Percentiles rank a stretch among this genome's conserved stretches.
Conservation (phyloP, 2,329 filamentous ascomycete genomes). For the Sordariomycetes sp. region DNA sequence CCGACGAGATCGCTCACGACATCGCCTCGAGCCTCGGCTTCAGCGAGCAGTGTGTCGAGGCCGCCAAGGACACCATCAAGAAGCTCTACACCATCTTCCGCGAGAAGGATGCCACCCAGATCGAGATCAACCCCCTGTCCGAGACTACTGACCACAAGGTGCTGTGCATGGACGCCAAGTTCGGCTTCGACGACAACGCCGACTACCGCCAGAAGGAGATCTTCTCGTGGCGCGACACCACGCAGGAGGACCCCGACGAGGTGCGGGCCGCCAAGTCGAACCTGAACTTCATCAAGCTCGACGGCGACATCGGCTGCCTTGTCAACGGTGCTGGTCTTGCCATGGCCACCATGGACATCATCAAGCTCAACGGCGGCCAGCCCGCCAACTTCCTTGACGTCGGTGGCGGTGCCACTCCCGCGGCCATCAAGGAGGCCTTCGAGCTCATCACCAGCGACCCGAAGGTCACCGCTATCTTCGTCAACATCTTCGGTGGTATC, state of each 20-base stretch:
- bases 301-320: constrained; percentile 97
- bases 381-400: constrained; percentile 99
- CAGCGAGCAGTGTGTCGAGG: constrained; percentile 93
- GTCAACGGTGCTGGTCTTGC: constrained; percentile 98
- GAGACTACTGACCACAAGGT: constrained; percentile 98
- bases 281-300: constrained; percentile 99
- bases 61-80: constrained; percentile 92
- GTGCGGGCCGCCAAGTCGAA: constrained; percentile 90
- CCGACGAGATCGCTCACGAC: constrained; percentile 83
- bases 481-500: constrained; percentile 99
- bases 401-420: constrained; percentile 90
- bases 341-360: constrained; percentile 99
- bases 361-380: constrained; percentile 95
- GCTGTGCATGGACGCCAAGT: constrained; percentile 98
- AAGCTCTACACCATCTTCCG: constrained; percentile 98
- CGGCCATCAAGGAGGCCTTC: constrained; percentile 94
- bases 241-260: constrained; percentile 95
- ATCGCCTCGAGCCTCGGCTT: constrained; percentile 92
- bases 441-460: constrained; percentile 97
- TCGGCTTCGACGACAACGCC: constrained; percentile 97
- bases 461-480: constrained; percentile 97
- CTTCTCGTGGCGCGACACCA: constrained; percentile 86
- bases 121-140: constrained; percentile 98
- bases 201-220: constrained; percentile 97
- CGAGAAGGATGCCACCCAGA: constrained; percentile 97